A percentile compares a stretch with the other conserved stretches of the same genome.
These are phyloP conservation scores for Primulina eburnea DNA, from an alignment of 257 asterid species.

Conservation along the genomic window DNA sequence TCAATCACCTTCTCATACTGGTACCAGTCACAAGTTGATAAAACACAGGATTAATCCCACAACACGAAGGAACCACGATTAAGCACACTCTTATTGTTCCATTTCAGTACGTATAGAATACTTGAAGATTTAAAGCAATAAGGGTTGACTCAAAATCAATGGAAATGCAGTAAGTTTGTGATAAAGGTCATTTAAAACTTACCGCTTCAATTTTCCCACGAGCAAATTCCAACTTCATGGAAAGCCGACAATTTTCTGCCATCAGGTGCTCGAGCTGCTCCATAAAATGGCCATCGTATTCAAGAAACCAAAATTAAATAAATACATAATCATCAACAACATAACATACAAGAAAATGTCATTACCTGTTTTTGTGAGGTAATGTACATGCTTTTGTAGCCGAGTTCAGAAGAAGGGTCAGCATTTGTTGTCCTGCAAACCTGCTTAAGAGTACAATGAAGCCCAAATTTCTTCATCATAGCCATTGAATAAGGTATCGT, in stretches of 20 bases:
- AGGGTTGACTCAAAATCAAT: too few species aligned
- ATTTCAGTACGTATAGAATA: background rate
- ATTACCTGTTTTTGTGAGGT: constrained; percentile 5
- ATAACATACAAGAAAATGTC: background rate
- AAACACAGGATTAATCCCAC: background rate
- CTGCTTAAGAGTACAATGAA: background rate
- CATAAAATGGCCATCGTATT: background rate
- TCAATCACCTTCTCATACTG: constrained; percentile 10
- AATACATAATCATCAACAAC: background rate
- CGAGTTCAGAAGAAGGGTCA: background rate
- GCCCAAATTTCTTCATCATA: too few species aligned
- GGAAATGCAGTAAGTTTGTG: background rate
- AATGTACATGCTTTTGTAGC: constrained; percentile 13
- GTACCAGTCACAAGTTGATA: background rate
- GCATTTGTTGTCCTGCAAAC: background rate
- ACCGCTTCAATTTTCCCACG: constrained; percentile 31
- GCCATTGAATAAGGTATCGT: background rate
- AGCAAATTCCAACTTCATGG: constrained; percentile 25
- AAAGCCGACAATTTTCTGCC: constrained; percentile 22
- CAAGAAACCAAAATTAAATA: too few species aligned
- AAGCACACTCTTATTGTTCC: background rate
- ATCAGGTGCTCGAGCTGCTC: constrained; percentile 21
- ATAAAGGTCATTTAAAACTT: background rate
- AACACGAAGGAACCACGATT: background rate
- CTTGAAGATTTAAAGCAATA: background rate